Evolutionary conservation across 306 rosid species (phyloP), one percentile per base, ranked within the genome.

Genomic region (Pterocarpus santalinus): DNA sequence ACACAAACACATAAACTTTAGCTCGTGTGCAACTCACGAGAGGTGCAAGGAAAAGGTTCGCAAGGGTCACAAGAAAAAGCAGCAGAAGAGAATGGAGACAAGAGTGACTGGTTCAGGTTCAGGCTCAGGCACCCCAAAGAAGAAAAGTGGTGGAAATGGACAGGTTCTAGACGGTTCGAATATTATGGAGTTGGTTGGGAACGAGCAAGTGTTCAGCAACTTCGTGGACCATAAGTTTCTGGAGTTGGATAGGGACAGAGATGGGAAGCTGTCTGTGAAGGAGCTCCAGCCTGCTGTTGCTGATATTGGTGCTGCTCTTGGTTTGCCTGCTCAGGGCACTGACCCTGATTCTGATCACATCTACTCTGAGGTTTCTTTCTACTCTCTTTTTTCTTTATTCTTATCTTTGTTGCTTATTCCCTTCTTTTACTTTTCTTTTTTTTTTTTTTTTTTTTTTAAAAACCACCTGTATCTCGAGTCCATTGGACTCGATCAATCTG

Each of bases 251-350:
- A 90, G 60, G 30, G 97, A 96, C 87, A 82, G 77, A 89, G 99
- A 96, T 46, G 99, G 98, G 9, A 81, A 89, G 33, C 97, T 96
- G 68, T 96, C 99, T 3, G 87, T 93, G 78, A 82, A 89, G 55
- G 99, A 96, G 73, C 98, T 96, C 4, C 85, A 95, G 22, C 99
- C 99, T 82, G 98, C 98, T 71, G 98, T 96, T 69, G 91, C 98
- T 73, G 97, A 93, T 85, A 93, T 96, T 39, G 99, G 99, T 60
- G 97, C 93, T 67, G 98, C 98, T 76, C 90, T 96, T 53, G 99
- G 99, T 56, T 85, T 96, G 75, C 99, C 99, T 73, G 89, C 97
- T 78, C 94, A 85, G 69, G 97, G 94, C 9, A 53, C 94, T 57
- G 88, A 91, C 58, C 85, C 93, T 46, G 91, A 90, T 49, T 92